Base-by-base conservation (phyloP, 2,329 filamentous ascomycete genomes). In the Alternaria viburni region DNA sequence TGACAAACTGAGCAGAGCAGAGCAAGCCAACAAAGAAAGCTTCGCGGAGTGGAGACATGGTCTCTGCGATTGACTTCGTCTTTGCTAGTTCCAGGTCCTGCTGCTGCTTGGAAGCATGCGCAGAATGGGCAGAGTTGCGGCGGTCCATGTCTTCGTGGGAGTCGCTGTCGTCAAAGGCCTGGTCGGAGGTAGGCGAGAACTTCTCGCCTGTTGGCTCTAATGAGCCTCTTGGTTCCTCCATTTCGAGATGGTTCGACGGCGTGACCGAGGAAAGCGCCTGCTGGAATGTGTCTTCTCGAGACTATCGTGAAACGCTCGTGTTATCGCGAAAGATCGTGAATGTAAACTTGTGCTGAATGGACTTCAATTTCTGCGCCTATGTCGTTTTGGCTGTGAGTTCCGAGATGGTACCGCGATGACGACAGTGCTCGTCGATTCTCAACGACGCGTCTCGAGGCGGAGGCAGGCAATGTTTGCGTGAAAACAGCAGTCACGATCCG, bases 1-100 rank as follows among this genome's bases (percentile, higher is more conserved):
- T 86, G 77, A 70, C 69, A 7, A 73, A 69, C 11, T 72, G 69
- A 17, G 74, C 71, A 17, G 69, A 69, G 59, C 74, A 77, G 36
- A 76, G 64, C 15, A 74, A 45, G 6, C 57, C 64, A 13, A 77
- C 64, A 45, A 77, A 76, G 28, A 73, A 32, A 9, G 74, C 68
- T 36, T 77, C 73, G 46, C 66, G 71, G 2, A 68, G 44, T 10
- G 67, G 66, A 7, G 72, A 71, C 58, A 74, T 64, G 3, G 68
- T 66, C 47, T 72, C 64, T 4, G 67, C 71, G 11, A 69, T 71
- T 12, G 71, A 73, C n/a, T 62, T 69, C 23, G 69, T 70, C 5
- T 66, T 68, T 11, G 68, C 65, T 4, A 70, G 36, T 41, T 72
- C 70, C 15, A 69, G 59, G 41, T 62, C 57, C 10, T 54, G 26